These are phyloP conservation scores for Eimeria maxima DNA, from an alignment of 169 alveolate genomes.

Conservation along the genomic window DNA sequence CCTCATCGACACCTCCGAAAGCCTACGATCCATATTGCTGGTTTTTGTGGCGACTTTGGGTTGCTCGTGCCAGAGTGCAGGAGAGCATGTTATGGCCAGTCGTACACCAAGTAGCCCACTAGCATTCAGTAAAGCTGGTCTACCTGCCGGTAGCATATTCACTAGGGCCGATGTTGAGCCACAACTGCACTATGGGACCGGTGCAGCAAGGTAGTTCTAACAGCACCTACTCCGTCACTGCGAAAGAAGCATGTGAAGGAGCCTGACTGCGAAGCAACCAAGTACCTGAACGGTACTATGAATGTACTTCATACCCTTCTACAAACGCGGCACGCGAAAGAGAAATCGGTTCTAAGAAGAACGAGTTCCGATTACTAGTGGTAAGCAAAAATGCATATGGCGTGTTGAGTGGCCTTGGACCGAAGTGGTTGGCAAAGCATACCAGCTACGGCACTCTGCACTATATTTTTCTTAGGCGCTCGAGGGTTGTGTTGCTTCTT, in stretches of 20 bases:
- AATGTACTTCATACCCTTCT: too few species aligned
- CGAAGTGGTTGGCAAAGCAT: not conserved
- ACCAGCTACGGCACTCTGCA: not conserved
- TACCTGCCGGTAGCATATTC: too few species aligned
- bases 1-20: not conserved
- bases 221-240: not conserved
- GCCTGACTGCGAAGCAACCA: not conserved
- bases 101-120: not conserved
- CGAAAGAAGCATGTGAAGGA: not conserved
- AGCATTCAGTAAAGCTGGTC: not conserved
- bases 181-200: not conserved
- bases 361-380: not conserved
- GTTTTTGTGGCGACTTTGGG: not conserved
- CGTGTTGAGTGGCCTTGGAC: not conserved
- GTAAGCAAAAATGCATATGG: not conserved
- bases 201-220: not conserved
- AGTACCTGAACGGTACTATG: too few species aligned
- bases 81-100: not conserved
- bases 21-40: not conserved
- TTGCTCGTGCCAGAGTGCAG: not conserved
- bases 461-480: not conserved
- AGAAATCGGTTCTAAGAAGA: too few species aligned
- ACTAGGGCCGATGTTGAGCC: not conserved
- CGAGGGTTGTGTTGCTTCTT: not conserved
- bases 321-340: too few species aligned